Evolutionary conservation across 495 filamentous ascomycete genomes (phyloP), one percentile per base, ranked within the genome.

Genomic region (Penicillium mononematosum): DNA sequence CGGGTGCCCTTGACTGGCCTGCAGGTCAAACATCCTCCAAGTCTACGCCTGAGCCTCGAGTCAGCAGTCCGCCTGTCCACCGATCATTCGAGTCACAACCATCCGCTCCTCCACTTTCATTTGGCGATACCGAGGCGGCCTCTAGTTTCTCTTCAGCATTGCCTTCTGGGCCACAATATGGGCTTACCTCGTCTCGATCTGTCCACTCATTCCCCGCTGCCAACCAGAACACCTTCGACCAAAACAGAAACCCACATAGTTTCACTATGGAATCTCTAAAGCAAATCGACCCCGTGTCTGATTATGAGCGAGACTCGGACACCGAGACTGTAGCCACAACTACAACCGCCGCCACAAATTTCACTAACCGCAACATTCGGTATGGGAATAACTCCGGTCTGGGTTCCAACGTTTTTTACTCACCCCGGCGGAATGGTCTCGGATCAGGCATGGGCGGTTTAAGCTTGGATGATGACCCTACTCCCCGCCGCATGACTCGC

Each of bases 251-350:
- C 38, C 61, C 64, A 4, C 70, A 72, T 50, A 74, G 73, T 57
- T 75, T 75, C 57, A 78, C 67, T 3, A 60, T 75, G 62, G 64
- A 70, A 29, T 68, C 65, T 32, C 59, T 77, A 41, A 74, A 68
- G 52, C 62, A 56, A 22, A 64, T 66, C 22, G 73, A 77, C 3
- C 64, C 70, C 24, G 52, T 42, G 0, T 75, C 70, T 1, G 72
- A 76, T 44, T 69, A 71, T n/a, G 75, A 77, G 25, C 66, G 59
- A 42, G 76, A 78, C 45, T 78, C 76, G 4, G 76, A 78, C 36
- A 69, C 60, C 24, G 76, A 77, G 58, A 77, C 76, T 10, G 65
- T 73, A 10, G 65, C 70, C 20, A 77, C 73, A 0, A 68, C 72
- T 10, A 64, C 72, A 14, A 77, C 73, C 0, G 66, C 60, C 6